phyloP scores from a whole-genome alignment of 2,329 filamentous ascomycete genomes.

The Fusarium chuoi region DNA sequence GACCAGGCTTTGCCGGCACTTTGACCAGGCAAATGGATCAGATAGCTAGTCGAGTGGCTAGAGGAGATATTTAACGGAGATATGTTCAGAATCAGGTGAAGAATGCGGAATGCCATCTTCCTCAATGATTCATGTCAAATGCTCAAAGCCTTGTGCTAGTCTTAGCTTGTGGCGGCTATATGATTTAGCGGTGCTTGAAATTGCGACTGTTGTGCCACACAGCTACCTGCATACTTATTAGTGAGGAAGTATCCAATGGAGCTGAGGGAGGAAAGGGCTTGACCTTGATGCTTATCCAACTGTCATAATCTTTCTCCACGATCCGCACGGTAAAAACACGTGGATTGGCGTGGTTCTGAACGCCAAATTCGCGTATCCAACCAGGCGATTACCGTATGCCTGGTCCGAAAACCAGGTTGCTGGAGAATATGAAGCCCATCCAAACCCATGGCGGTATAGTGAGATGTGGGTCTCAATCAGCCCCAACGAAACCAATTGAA shows the following conservation, averaged over 20 bases:
- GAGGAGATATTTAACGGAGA: constrained; percentile 1
- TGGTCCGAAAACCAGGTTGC: constrained; percentile 33
- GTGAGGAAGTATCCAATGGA: background rate
- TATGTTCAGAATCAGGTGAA: constrained; percentile 4
- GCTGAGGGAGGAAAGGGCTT: background rate
- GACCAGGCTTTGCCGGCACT: constrained; percentile 31
- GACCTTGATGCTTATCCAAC: background rate
- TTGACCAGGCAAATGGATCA: constrained; percentile 14
- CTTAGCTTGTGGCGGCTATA: background rate
- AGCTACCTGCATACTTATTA: background rate
- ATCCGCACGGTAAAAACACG: background rate
- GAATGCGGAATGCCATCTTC: constrained; percentile 6
- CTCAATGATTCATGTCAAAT: background rate
- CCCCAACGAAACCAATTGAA: constrained; percentile 6
- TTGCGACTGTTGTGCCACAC: constrained; percentile 5
- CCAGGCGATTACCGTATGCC: background rate
- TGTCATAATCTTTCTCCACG: background rate
- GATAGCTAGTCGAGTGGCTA: background rate
- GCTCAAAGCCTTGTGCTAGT: background rate
- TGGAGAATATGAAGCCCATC: constrained; percentile 19
- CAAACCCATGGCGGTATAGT: constrained; percentile 3
- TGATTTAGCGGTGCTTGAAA: background rate
- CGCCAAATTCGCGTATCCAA: constrained; percentile 6
- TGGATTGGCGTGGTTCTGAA: constrained; percentile 2
- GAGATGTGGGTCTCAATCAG: constrained; percentile 11